phyloP scores from a whole-genome alignment of 1,284 basidiomycete genomes.

The Lignosus rhinocerotis region DNA sequence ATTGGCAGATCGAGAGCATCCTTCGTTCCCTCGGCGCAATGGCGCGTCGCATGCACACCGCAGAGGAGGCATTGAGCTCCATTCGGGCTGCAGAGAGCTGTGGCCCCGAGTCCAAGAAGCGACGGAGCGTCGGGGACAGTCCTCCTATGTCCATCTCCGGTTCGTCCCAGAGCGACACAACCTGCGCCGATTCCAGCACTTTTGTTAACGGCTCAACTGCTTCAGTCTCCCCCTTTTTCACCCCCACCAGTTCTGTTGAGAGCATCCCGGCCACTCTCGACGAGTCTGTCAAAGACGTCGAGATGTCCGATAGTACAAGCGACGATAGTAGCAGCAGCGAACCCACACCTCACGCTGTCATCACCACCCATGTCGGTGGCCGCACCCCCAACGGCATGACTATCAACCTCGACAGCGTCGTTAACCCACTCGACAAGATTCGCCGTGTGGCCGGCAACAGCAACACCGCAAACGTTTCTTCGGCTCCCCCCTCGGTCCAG shows the following conservation, averaged over 20 bases:
- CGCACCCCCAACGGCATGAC: slow-evolving; percentile 36
- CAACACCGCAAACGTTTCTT: slow-evolving; percentile 33
- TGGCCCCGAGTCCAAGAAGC: slow-evolving; percentile 50
- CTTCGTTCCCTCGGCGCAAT: slow-evolving; percentile 55
- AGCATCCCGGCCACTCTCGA: slow-evolving; percentile 41
- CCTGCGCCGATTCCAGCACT: slow-evolving; percentile 22
- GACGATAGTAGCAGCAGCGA: slow-evolving; percentile 20
- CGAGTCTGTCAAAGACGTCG: slow-evolving; percentile 30
- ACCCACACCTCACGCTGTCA: slow-evolving; percentile 25
- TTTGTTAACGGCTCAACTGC: slow-evolving; percentile 25
- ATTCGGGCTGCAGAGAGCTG: slow-evolving; percentile 42
- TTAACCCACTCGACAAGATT: slow-evolving; percentile 37
- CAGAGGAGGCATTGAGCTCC: slow-evolving; percentile 49
- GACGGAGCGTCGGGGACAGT: slow-evolving; percentile 47
- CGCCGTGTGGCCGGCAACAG: slow-evolving; percentile 20
- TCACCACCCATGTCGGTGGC: slow-evolving; percentile 12
- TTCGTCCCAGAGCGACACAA: slow-evolving; percentile 26
- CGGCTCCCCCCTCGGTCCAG: slow-evolving; percentile 44
- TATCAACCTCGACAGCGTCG: slow-evolving; percentile 46
- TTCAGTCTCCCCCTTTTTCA: slow-evolving; percentile 32
- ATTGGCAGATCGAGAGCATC: slow-evolving; percentile 68
- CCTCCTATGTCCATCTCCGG: slow-evolving; percentile 28
- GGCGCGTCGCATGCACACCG: slow-evolving; percentile 59
- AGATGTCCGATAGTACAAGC: slow-evolving; percentile 27
- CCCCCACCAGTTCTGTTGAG: slow-evolving; percentile 41